Evolutionary conservation across 495 filamentous ascomycete species (phyloP), one percentile per base, ranked within the genome.

Genomic region (Penicillium canariense): DNA sequence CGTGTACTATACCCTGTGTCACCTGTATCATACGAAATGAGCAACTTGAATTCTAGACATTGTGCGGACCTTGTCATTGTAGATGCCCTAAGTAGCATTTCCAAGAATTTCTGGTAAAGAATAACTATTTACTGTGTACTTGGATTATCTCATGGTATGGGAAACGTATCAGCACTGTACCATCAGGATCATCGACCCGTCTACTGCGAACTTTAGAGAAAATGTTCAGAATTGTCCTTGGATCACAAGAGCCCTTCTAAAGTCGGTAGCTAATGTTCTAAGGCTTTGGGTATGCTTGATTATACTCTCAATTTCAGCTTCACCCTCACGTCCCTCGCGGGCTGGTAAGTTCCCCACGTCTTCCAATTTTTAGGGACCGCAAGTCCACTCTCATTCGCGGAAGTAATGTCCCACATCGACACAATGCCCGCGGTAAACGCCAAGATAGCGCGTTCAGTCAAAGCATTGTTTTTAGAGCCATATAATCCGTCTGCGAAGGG

Each of bases 331-430:
- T 79, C 72, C 17, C 55, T 63, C 15, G 64, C 59, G 4, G 74
- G 72, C 53, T 64, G 55, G 55, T 68, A 77, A 47, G 71, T 65
- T 0, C 68, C 73, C 55, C 66, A 70, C 4, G 71, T 69, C 10
- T 56, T 48, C 35, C 56, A 66, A 50, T 74, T 61, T 1, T 57
- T 58, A 0, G 76, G 76, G 10, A 73, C 61, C 9, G 43, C 55
- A 28, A 73, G 62, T 3, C 47, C 55, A n/a, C 54, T 46, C 8
- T 52, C 67, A 44, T 67, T 59, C 2, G 65, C 56, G 5, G 81
- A 68, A 32, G 78, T 68, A 50, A 84, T 68, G 28, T 85, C 76
- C 71, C 82, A 84, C 55, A 76, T 65, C 8, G 73, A 63, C 7
- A 84, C 55, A 18, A 85, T 67, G 4, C 77, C 63, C 22, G 76